Evolutionary conservation across 345 rosid genomes (phyloP).

Genomic region (Raphanus raphanistrum): DNA sequence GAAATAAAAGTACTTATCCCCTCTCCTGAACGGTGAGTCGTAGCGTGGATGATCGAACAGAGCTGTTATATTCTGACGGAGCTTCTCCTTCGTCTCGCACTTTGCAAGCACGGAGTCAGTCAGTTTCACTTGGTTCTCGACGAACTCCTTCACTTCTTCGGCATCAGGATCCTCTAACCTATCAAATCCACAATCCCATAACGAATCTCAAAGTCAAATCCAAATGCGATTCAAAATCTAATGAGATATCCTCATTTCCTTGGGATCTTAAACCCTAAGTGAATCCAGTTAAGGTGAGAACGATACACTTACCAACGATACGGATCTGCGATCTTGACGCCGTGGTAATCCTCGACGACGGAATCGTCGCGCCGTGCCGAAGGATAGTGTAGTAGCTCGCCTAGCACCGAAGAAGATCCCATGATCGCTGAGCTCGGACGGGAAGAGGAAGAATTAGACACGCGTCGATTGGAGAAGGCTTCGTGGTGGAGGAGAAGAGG

Average conservation of each 20-base stretch:
- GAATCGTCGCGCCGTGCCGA: slow-evolving; percentile 65
- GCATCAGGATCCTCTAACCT: slow-evolving; percentile 98
- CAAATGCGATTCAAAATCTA: neutral
- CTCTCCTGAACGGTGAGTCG: slow-evolving; percentile 60
- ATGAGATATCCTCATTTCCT: neutral
- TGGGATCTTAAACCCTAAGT: neutral
- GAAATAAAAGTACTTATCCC: slow-evolving; percentile 75
- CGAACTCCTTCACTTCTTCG: slow-evolving; percentile 80
- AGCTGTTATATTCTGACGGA: slow-evolving; percentile 60
- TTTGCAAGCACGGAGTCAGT: slow-evolving; percentile 60
- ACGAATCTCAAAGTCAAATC: slow-evolving; percentile 30
- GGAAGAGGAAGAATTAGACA: neutral
- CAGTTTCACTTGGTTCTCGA: slow-evolving; percentile 65
- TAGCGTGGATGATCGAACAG: slow-evolving; percentile 85
- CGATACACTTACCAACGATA: slow-evolving; percentile 67
- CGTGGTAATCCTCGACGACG: slow-evolving; percentile 81
- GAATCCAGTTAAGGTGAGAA: neutral
- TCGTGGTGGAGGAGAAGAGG: neutral
- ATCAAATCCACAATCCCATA: neutral
- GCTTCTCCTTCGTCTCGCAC: slow-evolving; percentile 64
- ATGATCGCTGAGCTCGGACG: slow-evolving; percentile 33
- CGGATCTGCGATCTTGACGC: slow-evolving; percentile 73
- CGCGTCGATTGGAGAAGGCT: neutral
- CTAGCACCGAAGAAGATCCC: slow-evolving; percentile 57
- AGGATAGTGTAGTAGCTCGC: slow-evolving; percentile 56